A percentile compares a stretch with the other conserved stretches of the same genome.
Evolutionary conservation across 1,139 yeast species (phyloP).

Genomic region (Fermentozyma sake): DNA sequence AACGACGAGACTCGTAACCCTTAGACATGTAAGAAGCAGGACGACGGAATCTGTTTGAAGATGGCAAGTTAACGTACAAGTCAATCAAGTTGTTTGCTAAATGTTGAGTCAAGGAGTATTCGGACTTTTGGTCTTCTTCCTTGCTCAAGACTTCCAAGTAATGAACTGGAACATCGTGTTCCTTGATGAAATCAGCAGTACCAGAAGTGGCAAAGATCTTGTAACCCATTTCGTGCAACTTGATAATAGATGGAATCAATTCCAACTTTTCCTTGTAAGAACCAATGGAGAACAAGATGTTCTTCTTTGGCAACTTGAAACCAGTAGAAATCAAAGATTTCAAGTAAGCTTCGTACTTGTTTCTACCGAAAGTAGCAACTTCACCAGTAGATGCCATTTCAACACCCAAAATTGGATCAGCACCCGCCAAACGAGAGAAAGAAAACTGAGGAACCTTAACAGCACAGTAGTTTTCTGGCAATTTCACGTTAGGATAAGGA

Average conservation of each 20-base stretch:
- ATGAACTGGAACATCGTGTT: conserved; percentile 90
- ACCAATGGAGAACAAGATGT: conserved; percentile 90
- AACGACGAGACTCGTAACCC: conserved; percentile 98
- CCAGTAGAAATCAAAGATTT: conserved; percentile 95
- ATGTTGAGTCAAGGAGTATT: conserved; percentile 93
- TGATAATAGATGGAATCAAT: conserved; percentile 80
- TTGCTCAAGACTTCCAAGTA: conserved; percentile 82
- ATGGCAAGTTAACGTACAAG: conserved; percentile 92
- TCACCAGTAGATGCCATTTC: conserved; percentile 99
- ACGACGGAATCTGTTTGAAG: conserved; percentile 95
- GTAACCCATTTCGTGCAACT: conserved; percentile 79
- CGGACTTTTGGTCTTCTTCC: conserved; percentile 79
- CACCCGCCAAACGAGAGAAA: conserved; percentile 95
- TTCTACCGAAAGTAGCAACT: conserved; percentile 94
- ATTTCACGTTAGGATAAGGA: conserved; percentile 84
- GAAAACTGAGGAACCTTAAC: conserved; percentile 98
- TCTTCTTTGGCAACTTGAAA: conserved; percentile 91
- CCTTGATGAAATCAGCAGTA: conserved; percentile 96
- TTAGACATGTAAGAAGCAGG: conserved; percentile 97
- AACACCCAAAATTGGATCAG: conserved; percentile 97
- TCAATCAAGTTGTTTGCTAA: conserved; percentile 96
- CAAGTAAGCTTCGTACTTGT: conserved; percentile 95
- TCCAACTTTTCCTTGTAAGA: conserved; percentile 97
- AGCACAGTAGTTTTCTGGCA: conserved; percentile 94
- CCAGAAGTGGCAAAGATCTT: conserved; percentile 97